Base-by-base conservation (phyloP, 805 yeast genomes). In the Kuraishia molischiana region DNA sequence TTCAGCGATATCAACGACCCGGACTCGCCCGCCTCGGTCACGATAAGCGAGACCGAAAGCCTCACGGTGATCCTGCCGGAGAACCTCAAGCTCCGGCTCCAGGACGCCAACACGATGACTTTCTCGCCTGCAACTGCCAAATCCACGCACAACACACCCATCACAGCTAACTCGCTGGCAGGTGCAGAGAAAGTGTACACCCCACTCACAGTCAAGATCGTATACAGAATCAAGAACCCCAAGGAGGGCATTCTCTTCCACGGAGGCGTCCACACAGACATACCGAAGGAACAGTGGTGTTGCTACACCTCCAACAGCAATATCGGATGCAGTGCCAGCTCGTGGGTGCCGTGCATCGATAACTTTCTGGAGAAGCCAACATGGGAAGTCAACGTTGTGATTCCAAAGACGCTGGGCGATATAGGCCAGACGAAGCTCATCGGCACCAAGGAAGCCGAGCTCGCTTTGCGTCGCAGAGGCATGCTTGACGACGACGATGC, bases 261-360 rank as follows among this genome's bases (percentile, higher is more conserved):
- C 28, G 83, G 85, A 13, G 77, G 79, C 9, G 54, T 58, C 9
- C 64, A 69, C 34, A 63, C 78, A 2, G 64, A 66, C 44, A 54
- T 67, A 41, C 59, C 67, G 14, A 55, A 54, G 38, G 56, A 63
- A 26, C 59, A 62, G 34, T 86, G 95, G 95, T 92, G 81, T 50
- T 94, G 85, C 2, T 87, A 83, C 56, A 90, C 97, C 0, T 67
- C 75, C 2, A 89, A 90, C 51, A 69, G 85, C 4, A 87, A 85
- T 21, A 59, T 79, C 33, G 85, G 86, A 14, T 69, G 82, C 3
- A 75, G 92, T 13, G 84, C 97, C 0, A 85, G 95, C 2, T 81
- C 87, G n/a, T 92, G 99, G 99, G 83, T 92, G 35, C 99, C 99
- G 0, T 92, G 98, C 53, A 70, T 92, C 4, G 97, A 92, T 45